A percentile compares a stretch with the other conserved stretches of the same genome.
Conservation (phyloP, 2,329 filamentous ascomycete genomes). For the Ascochyta viciae-villosae region DNA sequence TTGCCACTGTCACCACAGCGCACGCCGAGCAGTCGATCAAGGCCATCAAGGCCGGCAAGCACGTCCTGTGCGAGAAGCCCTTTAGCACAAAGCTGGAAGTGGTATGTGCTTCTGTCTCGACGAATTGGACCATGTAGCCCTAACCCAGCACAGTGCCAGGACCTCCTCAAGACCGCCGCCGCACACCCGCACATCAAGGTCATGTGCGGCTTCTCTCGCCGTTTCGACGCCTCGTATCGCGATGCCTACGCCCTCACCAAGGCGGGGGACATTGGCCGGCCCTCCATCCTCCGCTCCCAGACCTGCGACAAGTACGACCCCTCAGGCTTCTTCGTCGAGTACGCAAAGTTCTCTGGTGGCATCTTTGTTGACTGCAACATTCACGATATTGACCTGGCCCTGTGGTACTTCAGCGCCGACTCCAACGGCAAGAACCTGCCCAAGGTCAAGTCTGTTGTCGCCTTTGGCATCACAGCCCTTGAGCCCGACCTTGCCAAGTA, state of each 20-base stretch:
- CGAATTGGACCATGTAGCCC: neutral
- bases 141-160: constrained; percentile 57
- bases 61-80: constrained; percentile 68
- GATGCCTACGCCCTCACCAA: constrained; percentile 63
- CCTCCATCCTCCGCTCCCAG: constrained; percentile 68
- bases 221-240: constrained; percentile 71
- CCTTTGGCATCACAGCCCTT: constrained; percentile 65
- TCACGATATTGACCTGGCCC: constrained; percentile 71
- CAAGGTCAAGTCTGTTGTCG: constrained; percentile 63
- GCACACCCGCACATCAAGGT: constrained; percentile 68
- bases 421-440: constrained; percentile 33
- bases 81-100: constrained; percentile 65
- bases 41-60: constrained; percentile 61
- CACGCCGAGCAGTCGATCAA: constrained; percentile 66
- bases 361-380: constrained; percentile 76
- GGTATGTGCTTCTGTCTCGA: constrained; percentile 49
- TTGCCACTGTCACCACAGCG: constrained; percentile 62
- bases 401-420: constrained; percentile 65
- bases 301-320: constrained; percentile 72
- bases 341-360: constrained; percentile 69
- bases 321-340: constrained; percentile 71
- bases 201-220: constrained; percentile 70
- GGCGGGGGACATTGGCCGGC: constrained; percentile 64
- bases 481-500: constrained; percentile 64
- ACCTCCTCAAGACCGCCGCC: constrained; percentile 64